A percentile compares a stretch with the other conserved stretches of the same genome.
phyloP scores from a whole-genome alignment of 495 filamentous ascomycete genomes.

The Penicillium verhagenii region DNA sequence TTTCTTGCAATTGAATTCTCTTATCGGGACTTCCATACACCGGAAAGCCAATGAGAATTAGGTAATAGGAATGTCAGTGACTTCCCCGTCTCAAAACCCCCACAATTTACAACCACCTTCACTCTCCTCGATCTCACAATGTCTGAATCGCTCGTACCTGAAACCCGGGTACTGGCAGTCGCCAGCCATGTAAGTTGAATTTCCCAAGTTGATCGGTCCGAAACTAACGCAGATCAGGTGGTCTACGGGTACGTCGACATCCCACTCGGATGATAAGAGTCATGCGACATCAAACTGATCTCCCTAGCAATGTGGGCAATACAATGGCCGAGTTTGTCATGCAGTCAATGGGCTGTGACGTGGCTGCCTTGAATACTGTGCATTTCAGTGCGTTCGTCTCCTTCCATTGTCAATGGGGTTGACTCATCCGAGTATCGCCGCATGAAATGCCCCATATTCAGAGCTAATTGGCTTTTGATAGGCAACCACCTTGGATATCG shows the following conservation, averaged over 20 bases:
- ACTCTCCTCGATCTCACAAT: constrained; percentile 18
- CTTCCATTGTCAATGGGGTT: not conserved
- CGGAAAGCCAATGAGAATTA: constrained; percentile 20
- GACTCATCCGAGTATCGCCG: not conserved
- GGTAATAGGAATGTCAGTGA: constrained; percentile 17
- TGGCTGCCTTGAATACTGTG: constrained; percentile 89
- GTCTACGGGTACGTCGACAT: constrained; percentile 66
- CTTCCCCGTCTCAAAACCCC: constrained; percentile 8
- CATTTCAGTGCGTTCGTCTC: constrained; percentile 72
- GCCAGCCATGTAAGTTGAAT: constrained; percentile 87
- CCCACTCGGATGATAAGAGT: constrained; percentile 9
- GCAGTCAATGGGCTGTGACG: constrained; percentile 90
- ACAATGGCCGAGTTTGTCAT: constrained; percentile 91
- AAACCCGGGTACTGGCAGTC: constrained; percentile 85
- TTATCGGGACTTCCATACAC: not conserved
- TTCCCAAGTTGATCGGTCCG: constrained; percentile 3
- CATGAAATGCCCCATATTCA: not conserved
- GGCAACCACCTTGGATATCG: constrained; percentile 92
- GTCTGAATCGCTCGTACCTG: constrained; percentile 59
- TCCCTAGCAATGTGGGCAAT: constrained; percentile 86
- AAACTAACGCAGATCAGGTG: constrained; percentile 52
- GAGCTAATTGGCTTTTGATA: constrained; percentile 28
- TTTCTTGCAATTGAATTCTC: too few relatives aligned
- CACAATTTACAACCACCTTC: constrained; percentile 4
- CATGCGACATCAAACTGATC: constrained; percentile 18